phyloP scores from a whole-genome alignment of 2,329 filamentous ascomycete genomes.

The Botrytis galanthina region DNA sequence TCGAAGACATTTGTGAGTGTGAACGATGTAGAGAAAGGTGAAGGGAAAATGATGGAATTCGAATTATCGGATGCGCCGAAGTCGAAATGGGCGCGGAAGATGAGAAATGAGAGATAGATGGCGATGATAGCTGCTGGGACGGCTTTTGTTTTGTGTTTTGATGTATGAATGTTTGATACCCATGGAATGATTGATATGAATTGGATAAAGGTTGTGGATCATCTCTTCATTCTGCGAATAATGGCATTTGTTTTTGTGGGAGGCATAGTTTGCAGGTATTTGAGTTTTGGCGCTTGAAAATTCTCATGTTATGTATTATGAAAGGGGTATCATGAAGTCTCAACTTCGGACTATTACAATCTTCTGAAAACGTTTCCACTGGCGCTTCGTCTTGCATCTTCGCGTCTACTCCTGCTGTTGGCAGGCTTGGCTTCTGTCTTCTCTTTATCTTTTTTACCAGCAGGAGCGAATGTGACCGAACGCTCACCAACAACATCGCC shows the following conservation, averaged over 20 bases:
- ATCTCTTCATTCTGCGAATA: background rate
- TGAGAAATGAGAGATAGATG: constrained; percentile 7
- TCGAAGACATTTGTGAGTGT: constrained; percentile 40
- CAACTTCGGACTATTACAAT: constrained; percentile 46
- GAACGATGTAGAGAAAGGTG: constrained; percentile 60
- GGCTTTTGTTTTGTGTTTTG: constrained; percentile 14
- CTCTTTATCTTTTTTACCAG: constrained; percentile 50
- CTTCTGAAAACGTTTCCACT: constrained; percentile 73
- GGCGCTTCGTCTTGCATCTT: constrained; percentile 61
- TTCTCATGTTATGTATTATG: constrained; percentile 12
- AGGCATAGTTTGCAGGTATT: constrained; percentile 12
- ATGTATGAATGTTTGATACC: constrained; percentile 10
- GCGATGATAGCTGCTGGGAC: constrained; percentile 13
- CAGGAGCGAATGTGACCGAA: constrained; percentile 71
- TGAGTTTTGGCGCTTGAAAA: background rate
- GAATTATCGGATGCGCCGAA: constrained; percentile 37
- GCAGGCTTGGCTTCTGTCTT: constrained; percentile 25
- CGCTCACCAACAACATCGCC: constrained; percentile 60
- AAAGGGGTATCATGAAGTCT: constrained; percentile 21
- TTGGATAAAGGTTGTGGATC: background rate
- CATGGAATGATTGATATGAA: constrained; percentile 1
- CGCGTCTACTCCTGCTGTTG: constrained; percentile 33
- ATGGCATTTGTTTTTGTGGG: background rate
- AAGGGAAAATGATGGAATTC: constrained; percentile 34
- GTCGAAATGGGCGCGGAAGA: constrained; percentile 36